Evolutionary conservation across 179 eudicot species (phyloP).

Genomic region (Beta lomatogona): DNA sequence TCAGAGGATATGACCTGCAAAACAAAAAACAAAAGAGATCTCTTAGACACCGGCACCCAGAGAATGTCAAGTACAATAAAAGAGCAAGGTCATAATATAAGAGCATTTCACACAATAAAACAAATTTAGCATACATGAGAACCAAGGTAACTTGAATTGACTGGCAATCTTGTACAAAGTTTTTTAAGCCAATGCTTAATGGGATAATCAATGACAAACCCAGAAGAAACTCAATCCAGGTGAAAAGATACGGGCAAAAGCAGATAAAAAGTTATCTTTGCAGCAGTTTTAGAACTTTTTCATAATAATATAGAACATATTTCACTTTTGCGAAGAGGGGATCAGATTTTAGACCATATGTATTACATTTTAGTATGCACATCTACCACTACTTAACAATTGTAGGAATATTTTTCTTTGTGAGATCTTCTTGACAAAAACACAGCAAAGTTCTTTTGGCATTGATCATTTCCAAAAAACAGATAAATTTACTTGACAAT

Average conservation of each 20-base stretch:
- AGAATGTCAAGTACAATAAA: background rate
- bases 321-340: background rate
- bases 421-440: background rate
- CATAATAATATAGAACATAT: background rate
- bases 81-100: background rate
- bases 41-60: conserved; percentile 16
- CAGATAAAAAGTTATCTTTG: background rate
- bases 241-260: background rate
- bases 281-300: background rate
- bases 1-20: conserved; percentile 98
- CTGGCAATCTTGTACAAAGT: background rate
- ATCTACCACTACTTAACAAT: background rate
- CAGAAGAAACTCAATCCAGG: background rate
- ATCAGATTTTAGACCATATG: background rate
- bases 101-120: background rate
- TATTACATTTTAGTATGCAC: background rate
- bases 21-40: conserved; percentile 16
- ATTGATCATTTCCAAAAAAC: background rate
- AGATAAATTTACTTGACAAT: background rate
- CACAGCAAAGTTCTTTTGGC: background rate
- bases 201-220: background rate
- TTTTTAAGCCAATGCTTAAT: background rate
- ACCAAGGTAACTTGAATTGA: background rate
- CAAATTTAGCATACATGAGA: background rate
- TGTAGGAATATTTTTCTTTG: background rate